Percentiles rank a stretch among this genome's conserved stretches.
phyloP scores from a whole-genome alignment of 2,329 filamentous ascomycete genomes.

The Tetracladium maxilliforme region DNA sequence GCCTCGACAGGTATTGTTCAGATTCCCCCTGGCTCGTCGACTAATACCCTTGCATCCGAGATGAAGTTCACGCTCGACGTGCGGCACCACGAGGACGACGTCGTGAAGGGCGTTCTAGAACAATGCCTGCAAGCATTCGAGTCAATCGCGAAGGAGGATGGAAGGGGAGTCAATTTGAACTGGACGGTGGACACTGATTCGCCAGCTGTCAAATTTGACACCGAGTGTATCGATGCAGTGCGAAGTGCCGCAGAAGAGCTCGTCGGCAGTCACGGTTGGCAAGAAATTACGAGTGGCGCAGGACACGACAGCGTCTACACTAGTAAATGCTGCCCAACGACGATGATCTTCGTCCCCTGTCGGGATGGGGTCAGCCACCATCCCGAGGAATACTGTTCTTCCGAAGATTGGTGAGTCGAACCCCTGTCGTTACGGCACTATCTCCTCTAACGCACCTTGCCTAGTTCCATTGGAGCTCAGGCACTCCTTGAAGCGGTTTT shows the following conservation, averaged over 20 bases:
- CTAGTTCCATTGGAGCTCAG: too few species aligned
- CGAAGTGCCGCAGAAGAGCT: slow-evolving; percentile 39
- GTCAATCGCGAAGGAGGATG: slow-evolving; percentile 22
- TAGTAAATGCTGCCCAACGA: slow-evolving; percentile 37
- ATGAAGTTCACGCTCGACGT: slow-evolving; percentile 53
- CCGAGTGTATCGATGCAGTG: slow-evolving; percentile 46
- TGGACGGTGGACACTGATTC: slow-evolving; percentile 45
- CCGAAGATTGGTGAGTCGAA: slow-evolving; percentile 45
- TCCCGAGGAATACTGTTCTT: slow-evolving; percentile 40
- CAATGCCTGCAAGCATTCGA: slow-evolving; percentile 29
- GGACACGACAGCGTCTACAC: slow-evolving; percentile 46
- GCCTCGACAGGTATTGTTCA: slow-evolving; percentile 55
- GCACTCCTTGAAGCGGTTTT: too few species aligned
- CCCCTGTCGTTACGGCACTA: too few species aligned
- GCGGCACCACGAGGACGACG: slow-evolving; percentile 36
- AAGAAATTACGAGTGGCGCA: slow-evolving; percentile 38
- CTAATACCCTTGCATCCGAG: slow-evolving; percentile 53
- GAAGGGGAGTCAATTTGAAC: slow-evolving; percentile 30
- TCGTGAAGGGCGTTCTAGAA: slow-evolving; percentile 36
- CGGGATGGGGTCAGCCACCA: slow-evolving; percentile 45
- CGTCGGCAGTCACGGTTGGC: slow-evolving; percentile 28
- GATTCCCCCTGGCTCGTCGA: slow-evolving; percentile 45
- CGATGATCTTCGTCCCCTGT: slow-evolving; percentile 49
- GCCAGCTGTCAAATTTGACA: slow-evolving; percentile 45
- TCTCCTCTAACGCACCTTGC: too few species aligned